Evolutionary conservation across 495 filamentous ascomycete species (phyloP), one percentile per base, ranked within the genome.

Genomic region (Penicillium turbatum): DNA sequence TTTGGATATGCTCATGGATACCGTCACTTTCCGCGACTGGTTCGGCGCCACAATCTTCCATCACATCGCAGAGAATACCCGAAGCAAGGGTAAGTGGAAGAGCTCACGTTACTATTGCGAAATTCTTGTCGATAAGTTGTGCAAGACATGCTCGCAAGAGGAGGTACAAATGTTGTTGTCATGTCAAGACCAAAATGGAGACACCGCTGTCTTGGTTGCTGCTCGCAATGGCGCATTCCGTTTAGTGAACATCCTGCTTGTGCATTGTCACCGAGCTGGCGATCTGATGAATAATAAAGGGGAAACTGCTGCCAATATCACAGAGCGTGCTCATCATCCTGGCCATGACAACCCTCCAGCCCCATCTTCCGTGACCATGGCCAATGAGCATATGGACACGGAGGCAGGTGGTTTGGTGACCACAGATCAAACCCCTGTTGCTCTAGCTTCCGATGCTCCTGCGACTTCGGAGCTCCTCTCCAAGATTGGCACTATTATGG

Each of bases 61-160:
- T 60, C 93, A 97, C 60, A 90, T 93, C 32, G 86, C 90, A 6
- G 86, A 86, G 55, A 90, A 89, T 48, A 95, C 91, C 31, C 80
- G 79, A 45, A 86, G 83, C 51, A 83, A 86, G 31, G 84, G 82
- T 36, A 96, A 90, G 65, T 86, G 87, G 64, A 84, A 86, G 24
- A 91, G 85, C 57, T 88, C 90, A 16, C 82, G 88, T 13, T 97
- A 97, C 63, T 98, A 98, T 66, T 82, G 95, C 30, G 92, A 97
- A 62, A 82, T 86, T 48, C 79, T 97, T n/a, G 77, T 97, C 27
- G 87, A 92, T 67, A 92, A 86, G 68, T 74, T 98, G 21, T 78
- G 80, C 50, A 85, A 91, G 57, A 77, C 80, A 1, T 79, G 80
- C 47, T 76, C 82, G 9, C 78, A 81, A 15, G 80, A 85, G 49